A percentile compares a stretch with the other conserved stretches of the same genome.
Evolutionary conservation across 2,329 filamentous ascomycete species (phyloP).

Genomic region (Botrytis byssoidea): DNA sequence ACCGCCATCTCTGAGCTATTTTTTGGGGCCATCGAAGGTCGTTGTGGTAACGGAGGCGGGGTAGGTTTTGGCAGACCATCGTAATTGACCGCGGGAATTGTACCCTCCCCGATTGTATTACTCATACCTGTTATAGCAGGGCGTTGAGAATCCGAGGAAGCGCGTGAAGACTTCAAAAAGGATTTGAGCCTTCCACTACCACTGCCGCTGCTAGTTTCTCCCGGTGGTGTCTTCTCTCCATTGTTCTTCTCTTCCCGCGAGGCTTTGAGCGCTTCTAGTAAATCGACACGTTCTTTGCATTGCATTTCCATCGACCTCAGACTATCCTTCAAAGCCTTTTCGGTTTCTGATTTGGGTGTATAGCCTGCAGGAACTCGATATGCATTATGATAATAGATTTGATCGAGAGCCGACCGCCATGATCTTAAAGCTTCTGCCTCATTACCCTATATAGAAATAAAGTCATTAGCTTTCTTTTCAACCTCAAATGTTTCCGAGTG

Average conservation of each 20-base stretch:
- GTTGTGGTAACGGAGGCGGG: constrained; percentile 54
- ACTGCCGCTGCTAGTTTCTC: constrained; percentile 60
- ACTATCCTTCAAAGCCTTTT: constrained; percentile 78
- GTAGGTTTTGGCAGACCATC: constrained; percentile 72
- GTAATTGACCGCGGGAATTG: constrained; percentile 77
- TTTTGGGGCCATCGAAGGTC: constrained; percentile 48
- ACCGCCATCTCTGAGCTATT: constrained; percentile 52
- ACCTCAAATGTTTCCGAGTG: neutral
- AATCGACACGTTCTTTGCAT: constrained; percentile 88
- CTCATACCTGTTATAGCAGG: neutral
- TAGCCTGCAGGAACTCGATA: constrained; percentile 70
- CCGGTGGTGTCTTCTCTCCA: constrained; percentile 77
- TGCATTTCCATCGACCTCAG: constrained; percentile 81
- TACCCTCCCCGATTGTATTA: constrained; percentile 67
- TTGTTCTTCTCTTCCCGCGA: constrained; percentile 58
- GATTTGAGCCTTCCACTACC: constrained; percentile 18
- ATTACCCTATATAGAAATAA: constrained; percentile 63
- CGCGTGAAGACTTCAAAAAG: constrained; percentile 12
- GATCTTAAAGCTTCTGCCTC: constrained; percentile 86
- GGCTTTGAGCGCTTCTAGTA: constrained; percentile 76
- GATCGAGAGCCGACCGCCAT: constrained; percentile 84
- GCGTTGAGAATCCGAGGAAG: constrained; percentile 13
- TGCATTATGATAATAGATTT: constrained; percentile 83
- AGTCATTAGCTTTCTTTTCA: neutral
- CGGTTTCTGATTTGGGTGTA: constrained; percentile 73